Evolutionary conservation across 2,329 filamentous ascomycete genomes (phyloP), one percentile per base, ranked within the genome.

Genomic region (Didymella pomorum): DNA sequence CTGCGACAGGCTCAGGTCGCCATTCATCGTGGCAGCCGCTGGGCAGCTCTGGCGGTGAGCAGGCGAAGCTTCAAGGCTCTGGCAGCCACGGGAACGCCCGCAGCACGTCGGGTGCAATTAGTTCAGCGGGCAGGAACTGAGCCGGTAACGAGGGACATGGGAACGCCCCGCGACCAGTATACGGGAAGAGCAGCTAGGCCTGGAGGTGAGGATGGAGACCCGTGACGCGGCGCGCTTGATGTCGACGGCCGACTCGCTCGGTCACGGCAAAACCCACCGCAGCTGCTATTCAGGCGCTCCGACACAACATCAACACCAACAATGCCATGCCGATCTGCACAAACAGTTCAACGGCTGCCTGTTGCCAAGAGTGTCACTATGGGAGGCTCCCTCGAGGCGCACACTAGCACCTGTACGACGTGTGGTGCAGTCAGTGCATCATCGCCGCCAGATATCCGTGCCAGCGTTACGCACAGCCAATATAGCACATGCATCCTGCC

Each of bases 1-100:
- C 81, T 93, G 91, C 74, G 93, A 95, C 67, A 98, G 87, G 79
- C 91, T 96, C 76, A 97, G 82, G 82, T 97, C 93, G 79, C 91
- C 92, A 81, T 93, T 92, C 93, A 97, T 97, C 78, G 75, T 73
- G 69, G 66, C 64, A 63, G 70, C 60, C 58, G 49, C 48, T 56
- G 71, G 64, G 64, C 68, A 64, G 64, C 58, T 53, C 52, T 45
- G 59, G 61, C 61, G 63, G 64, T 50, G 52, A 64, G 67, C 67
- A 63, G 45, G 50, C 56, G 51, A 35, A 12, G 52, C 56, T 50
- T 33, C 50, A 54, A 67, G 65, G 29, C 55, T 53, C 61, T 62
- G 65, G 59, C 58, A 61, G 67, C 61, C 55, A 58, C 60, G 62
- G 61, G 60, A 65, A 52, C 42, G 63, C 59, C 65, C 62, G 63